phyloP scores from a whole-genome alignment of 352 stramenopile genomes.

The Phytophthora capsici region DNA sequence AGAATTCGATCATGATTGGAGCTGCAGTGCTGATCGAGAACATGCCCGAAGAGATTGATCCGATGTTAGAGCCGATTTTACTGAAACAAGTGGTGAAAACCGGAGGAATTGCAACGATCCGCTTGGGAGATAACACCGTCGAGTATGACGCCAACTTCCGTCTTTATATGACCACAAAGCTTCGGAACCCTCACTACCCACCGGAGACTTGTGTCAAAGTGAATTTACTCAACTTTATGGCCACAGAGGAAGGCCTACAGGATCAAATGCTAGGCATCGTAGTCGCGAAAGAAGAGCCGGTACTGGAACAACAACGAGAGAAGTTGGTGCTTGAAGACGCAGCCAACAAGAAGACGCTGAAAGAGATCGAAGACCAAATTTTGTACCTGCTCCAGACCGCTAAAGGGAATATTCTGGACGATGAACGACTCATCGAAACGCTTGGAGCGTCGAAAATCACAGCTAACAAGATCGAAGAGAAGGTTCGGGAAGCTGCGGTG shows the following conservation, averaged over 20 bases:
- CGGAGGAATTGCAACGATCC: constrained; percentile 90
- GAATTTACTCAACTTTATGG: constrained; percentile 97
- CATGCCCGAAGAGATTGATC: constrained; percentile 93
- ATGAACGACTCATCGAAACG: constrained; percentile 95
- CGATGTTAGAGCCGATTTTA: constrained; percentile 94
- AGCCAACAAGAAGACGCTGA: constrained; percentile 94
- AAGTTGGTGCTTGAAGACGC: constrained; percentile 95
- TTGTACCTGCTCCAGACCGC: constrained; percentile 92
- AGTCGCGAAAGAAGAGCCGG: constrained; percentile 93
- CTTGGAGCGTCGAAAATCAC: constrained; percentile 93
- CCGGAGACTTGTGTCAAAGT: constrained; percentile 97
- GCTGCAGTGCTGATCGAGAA: constrained; percentile 94
- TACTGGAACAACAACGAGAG: constrained; percentile 92
- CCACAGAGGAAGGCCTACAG: constrained; percentile 93
- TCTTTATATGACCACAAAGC: constrained; percentile 95
- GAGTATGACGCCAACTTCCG: constrained; percentile 95
- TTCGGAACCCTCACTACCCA: constrained; percentile 94
- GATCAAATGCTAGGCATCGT: constrained; percentile 97
- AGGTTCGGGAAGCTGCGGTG: constrained; percentile 92
- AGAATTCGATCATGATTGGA: constrained; percentile 96
- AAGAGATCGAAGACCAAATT: constrained; percentile 98
- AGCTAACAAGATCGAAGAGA: constrained; percentile 94
- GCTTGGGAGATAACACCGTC: constrained; percentile 94
- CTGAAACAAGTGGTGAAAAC: constrained; percentile 93
- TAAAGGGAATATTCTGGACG: constrained; percentile 96